Base-by-base conservation (phyloP, 768 basidiomycete genomes). In the Collybia sp. region DNA sequence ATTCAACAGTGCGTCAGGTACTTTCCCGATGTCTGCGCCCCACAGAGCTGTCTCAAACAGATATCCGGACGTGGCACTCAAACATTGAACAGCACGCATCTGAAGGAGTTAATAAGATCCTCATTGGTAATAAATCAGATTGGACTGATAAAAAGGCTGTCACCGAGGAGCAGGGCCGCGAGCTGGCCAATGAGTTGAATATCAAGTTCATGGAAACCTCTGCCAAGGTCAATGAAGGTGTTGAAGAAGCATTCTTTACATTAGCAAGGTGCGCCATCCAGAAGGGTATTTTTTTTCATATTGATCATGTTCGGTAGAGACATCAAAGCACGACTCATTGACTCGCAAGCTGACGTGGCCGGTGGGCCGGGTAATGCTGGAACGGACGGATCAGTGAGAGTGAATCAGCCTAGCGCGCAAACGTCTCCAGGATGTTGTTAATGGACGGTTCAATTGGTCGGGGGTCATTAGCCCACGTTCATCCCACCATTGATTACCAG, bases 1-100 rank as follows among this genome's bases (percentile, higher is more conserved):
- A 9, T 97, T 96, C 75, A 90, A 93, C 68, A 96, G 95, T 97
- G 52, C 52, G 92, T 77, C 30, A 5, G 35, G 43, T 15, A 39
- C 19, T 8, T 40, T 38, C 30, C 37, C 40, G 12, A 25, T 17
- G 10, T 34, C 38, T 6, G 25, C 15, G 33, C n/a, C 32, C 31
- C 46, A 33, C 40, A 49, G 32, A 48, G 38, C 32, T 16, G 30
- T 30, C 25, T 32, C 47, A 31, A 46, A 31, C 59, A 97, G 95
- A 98, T 72, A 94, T 98, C 66, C 90, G 93, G 54, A 95, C 92
- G 54, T 98, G 96, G 96, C 91, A 97, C 67, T 70, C 86, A 31
- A 97, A 97, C 64, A 93, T 98, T 54, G 96, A 98, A 68, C 95
- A 97, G 63, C 94, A 98, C 63, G 96, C 96, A 32, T 96, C 95